Evolutionary conservation across 495 filamentous ascomycete genomes (phyloP).

Genomic region (Trichocladium uniseriatum): DNA sequence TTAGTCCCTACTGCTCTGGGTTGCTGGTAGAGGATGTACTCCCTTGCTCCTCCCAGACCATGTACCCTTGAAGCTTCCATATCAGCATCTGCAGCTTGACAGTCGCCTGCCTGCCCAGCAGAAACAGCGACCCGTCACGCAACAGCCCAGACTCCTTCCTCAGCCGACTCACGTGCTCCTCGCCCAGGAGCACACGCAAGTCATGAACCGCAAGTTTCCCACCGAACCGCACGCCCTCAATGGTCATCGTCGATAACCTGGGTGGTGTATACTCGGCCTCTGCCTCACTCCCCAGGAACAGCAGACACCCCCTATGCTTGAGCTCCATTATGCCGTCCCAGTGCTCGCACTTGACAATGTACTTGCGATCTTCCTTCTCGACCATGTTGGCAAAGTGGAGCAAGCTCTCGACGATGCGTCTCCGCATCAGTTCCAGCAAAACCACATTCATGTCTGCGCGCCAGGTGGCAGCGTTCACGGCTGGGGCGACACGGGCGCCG

Average conservation of each 20-base stretch:
- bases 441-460: conserved; percentile 59
- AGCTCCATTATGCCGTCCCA: conserved; percentile 27
- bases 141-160: conserved; percentile 22
- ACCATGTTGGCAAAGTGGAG: conserved; percentile 23
- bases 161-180: conserved; percentile 25
- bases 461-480: conserved; percentile 39
- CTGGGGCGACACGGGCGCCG: conserved; percentile 4
- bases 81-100: conserved; percentile 46
- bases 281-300: conserved; percentile 22
- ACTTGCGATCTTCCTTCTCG: conserved; percentile 18
- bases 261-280: conserved; percentile 1
- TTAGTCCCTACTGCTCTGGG: too few relatives aligned
- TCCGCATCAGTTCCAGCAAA: conserved; percentile 45
- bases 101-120: conserved; percentile 37
- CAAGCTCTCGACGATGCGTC: conserved; percentile 35
- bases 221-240: conserved; percentile 13
- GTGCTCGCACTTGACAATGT: conserved; percentile 25
- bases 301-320: conserved; percentile 28
- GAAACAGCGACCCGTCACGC: conserved; percentile 28
- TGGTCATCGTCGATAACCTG: conserved; percentile 24
- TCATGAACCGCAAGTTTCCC: conserved; percentile 35
- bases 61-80: conserved; percentile 60
- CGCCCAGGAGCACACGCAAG: conserved; percentile 31
- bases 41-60: conserved; percentile 21
- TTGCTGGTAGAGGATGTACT: too few relatives aligned